Base-by-base conservation (phyloP, 2,329 filamentous ascomycete species). In the Talaromyces piceae region DNA sequence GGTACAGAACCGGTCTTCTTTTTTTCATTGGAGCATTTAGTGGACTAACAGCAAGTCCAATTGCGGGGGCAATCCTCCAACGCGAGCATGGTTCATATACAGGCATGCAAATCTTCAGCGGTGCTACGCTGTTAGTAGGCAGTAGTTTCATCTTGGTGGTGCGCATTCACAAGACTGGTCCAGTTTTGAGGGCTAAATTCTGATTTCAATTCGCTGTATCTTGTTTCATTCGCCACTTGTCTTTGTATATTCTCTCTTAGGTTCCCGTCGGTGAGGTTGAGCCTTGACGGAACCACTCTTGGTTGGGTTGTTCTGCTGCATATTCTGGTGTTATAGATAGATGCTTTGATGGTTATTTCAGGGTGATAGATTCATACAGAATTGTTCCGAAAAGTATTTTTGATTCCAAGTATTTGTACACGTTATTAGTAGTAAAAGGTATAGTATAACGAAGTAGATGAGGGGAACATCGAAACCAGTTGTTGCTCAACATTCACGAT, bases 11-110 rank as follows among this genome's bases (percentile, higher is more conserved):
- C 27, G 63, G 58, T 8, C 62, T 58, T 8, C 53, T 54, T 7
- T 65, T 56, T 46, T 57, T 56, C 4, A 31, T 65, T 11, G 56
- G 58, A 2, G 56, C 56, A 45, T 28, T 64, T 11, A 58, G 59
- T 5, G 58, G 55, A 0, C 52, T 65, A 3, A 52, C 47, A 12
- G 58, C 47, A 2, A 59, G 61, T 22, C 62, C 61, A 4, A 62
- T 64, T 28, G 62, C 59, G 1, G 62, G 62, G 3, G 54, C 53
- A 13, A 56, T 65, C 23, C 26, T 50, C n/a, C 13, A 26, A 18
- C 23, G 31, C 9, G 33, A 26, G 20, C 25, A 22, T 43, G 47
- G 47, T 18, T 28, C n/a, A 26, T 49, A 39, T 23, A 16, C 11
- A 11, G 37, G 37, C 7, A 18, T 49, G 47, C 33, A 43, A 41